Evolutionary conservation across 805 yeast species (phyloP).

Genomic region (Ogataea naganishii): DNA sequence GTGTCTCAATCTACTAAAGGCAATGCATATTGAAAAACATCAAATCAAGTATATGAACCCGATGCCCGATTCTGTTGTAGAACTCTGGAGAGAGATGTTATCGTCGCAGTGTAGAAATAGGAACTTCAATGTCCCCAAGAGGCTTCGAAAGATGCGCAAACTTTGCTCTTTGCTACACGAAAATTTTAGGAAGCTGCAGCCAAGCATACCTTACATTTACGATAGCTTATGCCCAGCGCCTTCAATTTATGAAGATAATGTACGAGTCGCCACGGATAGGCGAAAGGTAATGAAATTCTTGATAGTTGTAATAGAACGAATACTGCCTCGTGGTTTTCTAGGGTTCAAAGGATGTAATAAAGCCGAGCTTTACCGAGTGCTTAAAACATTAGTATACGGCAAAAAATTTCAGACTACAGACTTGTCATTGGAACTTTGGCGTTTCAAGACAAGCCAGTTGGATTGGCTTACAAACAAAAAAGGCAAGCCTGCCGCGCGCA

Average conservation of each 20-base stretch:
- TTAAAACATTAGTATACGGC: too few species aligned
- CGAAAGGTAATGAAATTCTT: slow-evolving; percentile 33
- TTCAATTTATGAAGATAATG: slow-evolving; percentile 12
- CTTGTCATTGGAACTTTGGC: too few species aligned
- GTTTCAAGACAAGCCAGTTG: slow-evolving; percentile 35
- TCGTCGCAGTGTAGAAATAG: slow-evolving; percentile 5
- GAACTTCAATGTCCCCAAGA: slow-evolving; percentile 11
- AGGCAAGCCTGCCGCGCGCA: too few species aligned
- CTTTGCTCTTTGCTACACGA: slow-evolving; percentile 15
- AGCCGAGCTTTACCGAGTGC: too few species aligned
- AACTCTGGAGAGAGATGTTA: slow-evolving; percentile 7
- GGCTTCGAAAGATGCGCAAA: slow-evolving; percentile 12
- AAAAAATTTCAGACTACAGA: too few species aligned
- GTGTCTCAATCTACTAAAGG: slow-evolving; percentile 14
- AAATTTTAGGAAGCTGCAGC: slow-evolving; percentile 23
- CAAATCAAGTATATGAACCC: slow-evolving; percentile 12
- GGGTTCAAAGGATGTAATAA: too few species aligned
- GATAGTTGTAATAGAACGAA: slow-evolving; percentile 30
- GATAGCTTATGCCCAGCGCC: slow-evolving; percentile 22
- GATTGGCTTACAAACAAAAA: slow-evolving; percentile 41
- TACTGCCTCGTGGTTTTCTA: slow-evolving; percentile 43
- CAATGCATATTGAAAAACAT: slow-evolving; percentile 16
- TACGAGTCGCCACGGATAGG: slow-evolving; percentile 24
- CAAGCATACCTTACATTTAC: slow-evolving; percentile 28
- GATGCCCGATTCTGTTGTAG: slow-evolving; percentile 10